A percentile compares a stretch with the other conserved stretches of the same genome.
These are phyloP conservation scores for Isoetes taiwanensis DNA, from an alignment of 75 land plant genomes.

Conservation along the genomic window DNA sequence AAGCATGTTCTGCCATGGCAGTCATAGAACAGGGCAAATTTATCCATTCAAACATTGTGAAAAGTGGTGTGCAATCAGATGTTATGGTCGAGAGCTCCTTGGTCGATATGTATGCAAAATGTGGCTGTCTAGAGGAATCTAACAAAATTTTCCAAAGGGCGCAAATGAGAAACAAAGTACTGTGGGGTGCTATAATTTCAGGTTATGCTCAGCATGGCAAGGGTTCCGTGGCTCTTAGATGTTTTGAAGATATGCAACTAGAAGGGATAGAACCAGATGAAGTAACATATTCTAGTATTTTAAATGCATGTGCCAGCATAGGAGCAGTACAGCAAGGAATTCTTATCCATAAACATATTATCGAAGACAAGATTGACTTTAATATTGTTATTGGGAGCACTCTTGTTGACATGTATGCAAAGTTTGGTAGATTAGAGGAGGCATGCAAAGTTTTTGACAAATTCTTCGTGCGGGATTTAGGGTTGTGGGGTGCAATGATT, in stretches of 20 bases:
- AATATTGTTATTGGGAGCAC: conserved; percentile 11
- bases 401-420: conserved; percentile 12
- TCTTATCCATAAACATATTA: not conserved
- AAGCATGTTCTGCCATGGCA: too few relatives aligned
- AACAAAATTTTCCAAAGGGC: too few relatives aligned
- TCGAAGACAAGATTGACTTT: conserved; percentile 8
- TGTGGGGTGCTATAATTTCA: conserved; percentile 19
- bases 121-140: too few relatives aligned
- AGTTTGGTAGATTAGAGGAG: not conserved
- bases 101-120: too few relatives aligned
- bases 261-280: not conserved
- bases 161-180: conserved; percentile 15
- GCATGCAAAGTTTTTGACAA: not conserved
- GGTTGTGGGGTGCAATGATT: conserved; percentile 21
- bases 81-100: too few relatives aligned
- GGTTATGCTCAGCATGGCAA: conserved; percentile 18
- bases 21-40: too few relatives aligned
- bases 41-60: too few relatives aligned
- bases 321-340: not conserved
- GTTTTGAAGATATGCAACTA: conserved; percentile 5
- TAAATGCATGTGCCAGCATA: not conserved
- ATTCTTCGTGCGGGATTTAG: conserved; percentile 3
- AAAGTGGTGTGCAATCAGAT: too few relatives aligned
- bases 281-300: conserved; percentile 5
- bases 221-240: conserved; percentile 7